Evolutionary conservation across 1,284 basidiomycete species (phyloP), one percentile per base, ranked within the genome.

Genomic region (Hypsizygus ulmarius): DNA sequence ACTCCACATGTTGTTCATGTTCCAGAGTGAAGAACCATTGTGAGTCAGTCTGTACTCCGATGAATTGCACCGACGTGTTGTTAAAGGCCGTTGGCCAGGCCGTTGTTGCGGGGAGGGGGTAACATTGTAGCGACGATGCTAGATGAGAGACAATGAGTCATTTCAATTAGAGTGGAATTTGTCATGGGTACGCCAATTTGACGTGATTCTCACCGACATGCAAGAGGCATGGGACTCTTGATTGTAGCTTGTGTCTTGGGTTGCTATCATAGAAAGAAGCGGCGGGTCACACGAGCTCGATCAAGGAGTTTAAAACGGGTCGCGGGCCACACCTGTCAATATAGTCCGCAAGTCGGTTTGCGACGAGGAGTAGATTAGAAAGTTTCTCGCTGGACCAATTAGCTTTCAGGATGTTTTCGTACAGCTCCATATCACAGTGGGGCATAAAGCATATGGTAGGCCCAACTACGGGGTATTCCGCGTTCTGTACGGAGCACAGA

Each of bases 391-490:
- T 59, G 39, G 70, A 64, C 81, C 82, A 84, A 62, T 88, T 88
- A 11, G 74, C 73, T 50, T 73, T 72, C 48, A 89, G 63, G 39
- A 87, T 59, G 53, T 67, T 73, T 60, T 89, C 84, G 64, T 88
- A 87, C 19, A 89, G 70, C 49, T 73, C 71, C 60, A 83, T 59
- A 60, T 87, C 84, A 60, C 87, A 89, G 61, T 89, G 86, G 27
- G 85, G 87, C 85, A 88, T 87, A 67, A 79, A 87, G 45, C 81
- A 70, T 47, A 89, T 69, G 39, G 83, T 87, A 52, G 79, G 77
- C 25, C 61, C 68, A 37, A 66, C 48, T 21, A 74, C 42, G 10
- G 61, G 52, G 54, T 77, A 66, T 37, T 59, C 60, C 44, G 63
- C 65, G 39, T 69, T 65, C 74, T 77, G 53, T 36, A 44, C 44